Base-by-base conservation (phyloP, 2,329 filamentous ascomycete species). In the Magnaporthales sp. region DNA sequence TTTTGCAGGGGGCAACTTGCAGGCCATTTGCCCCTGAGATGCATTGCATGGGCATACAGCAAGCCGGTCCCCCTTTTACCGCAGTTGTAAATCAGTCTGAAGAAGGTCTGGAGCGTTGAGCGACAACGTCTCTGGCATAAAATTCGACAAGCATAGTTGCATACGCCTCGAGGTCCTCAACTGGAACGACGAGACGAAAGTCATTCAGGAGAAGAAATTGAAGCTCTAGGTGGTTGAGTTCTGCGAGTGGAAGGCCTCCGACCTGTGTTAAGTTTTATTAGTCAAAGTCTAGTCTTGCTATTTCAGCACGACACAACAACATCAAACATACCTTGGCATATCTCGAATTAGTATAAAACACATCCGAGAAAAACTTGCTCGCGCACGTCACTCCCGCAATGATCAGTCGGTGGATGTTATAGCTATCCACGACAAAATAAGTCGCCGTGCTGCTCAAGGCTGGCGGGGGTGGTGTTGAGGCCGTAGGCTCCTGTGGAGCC, bases 141-240 rank as follows among this genome's bases (percentile, higher is more conserved):
- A 98, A 99, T 74, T 98, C 94, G 19, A 99, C 95, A 13, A 99
- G 83, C 94, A 98, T 98, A 0, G 95, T 99, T 5, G 93, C 95
- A 73, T 99, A 99, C 0, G 93, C 92, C 77, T 99, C 95, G 68
- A 99, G 86, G 73, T 98, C 94, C 79, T 98, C 95, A 15, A 98
- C 90, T 0, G 94, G 91, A 10, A 99, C 90, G 2, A 92, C 92
- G 19, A 99, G 88, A 68, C 94, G 89, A 77, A 99, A 99, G 76
- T 98, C 95, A 78, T 99, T 99, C 31, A 99, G 83, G 2, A 97
- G 84, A 5, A 99, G 84, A 75, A 99, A 99, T 78, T 99, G 95
- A 3, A 98, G 85, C 77, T 99, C 95, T 54, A 99, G 84, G 74
- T 98, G 94, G 74, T 99, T 99, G 19, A 99, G 85, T 77, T 99